Base-by-base conservation (phyloP, 805 yeast genomes). In the Saccharomycopsis capsularis region DNA sequence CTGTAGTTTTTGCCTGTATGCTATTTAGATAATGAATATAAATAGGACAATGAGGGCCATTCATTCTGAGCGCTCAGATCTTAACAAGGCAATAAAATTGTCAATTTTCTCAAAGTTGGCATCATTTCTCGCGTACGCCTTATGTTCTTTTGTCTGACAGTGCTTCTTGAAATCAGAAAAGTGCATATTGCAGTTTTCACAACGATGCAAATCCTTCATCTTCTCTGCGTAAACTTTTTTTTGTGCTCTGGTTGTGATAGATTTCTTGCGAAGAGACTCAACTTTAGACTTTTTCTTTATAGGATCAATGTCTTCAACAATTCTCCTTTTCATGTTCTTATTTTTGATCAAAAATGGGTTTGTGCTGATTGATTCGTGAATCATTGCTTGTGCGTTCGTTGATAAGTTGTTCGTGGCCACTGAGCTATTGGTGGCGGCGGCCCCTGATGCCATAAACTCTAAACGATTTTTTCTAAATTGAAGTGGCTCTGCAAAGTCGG, bases 101-200 rank as follows among this genome's bases (percentile, higher is more conserved):
- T 91, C 97, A 54, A 91, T 85, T 41, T 82, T 85, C 42, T 66
- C 72, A 65, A 90, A 91, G 62, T 89, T 86, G 15, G 66, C 63
- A 58, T 78, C 79, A 56, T 82, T 79, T 40, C 69, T 66, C 3
- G 97, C 97, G 68, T 87, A 90, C 46, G 76, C 75, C 44, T 83
- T 71, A 63, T 91, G 99, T 55, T 80, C 76, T 35, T 74, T 76
- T 19, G 87, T 74, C 24, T 61, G 59, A 36, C 85, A 75, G 62
- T 91, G 99, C 51, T 78, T 85, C 25, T 81, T 85, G 59, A 89
- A 81, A 57, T 79, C 78, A 46, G 86, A 90, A 61, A 85, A 91
- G 62, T 82, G 81, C 50, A 82, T 83, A 23, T 90, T 71, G 65
- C 99, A 91, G 61, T 91, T 91, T 62, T 91, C 99, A 67, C 99